These are phyloP conservation scores for Melaleuca quinquenervia DNA, from an alignment of 345 rosid species.

Conservation along the genomic window DNA sequence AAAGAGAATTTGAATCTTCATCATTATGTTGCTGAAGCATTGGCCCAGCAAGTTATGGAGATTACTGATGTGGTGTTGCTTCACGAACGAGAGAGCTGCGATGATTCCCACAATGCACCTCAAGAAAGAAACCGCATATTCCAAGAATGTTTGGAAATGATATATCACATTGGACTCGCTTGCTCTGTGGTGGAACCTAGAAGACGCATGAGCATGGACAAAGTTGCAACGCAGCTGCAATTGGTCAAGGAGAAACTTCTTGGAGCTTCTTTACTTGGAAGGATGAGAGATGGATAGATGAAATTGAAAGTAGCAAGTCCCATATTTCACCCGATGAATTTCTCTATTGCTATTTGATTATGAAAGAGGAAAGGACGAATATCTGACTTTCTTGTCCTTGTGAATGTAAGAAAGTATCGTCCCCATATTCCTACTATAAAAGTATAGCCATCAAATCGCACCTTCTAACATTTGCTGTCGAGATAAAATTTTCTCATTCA, in stretches of 20 bases:
- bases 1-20: not conserved
- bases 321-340: not conserved
- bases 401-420: not conserved
- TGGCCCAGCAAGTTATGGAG: not conserved
- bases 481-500: no score
- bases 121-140: not conserved
- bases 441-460: not conserved
- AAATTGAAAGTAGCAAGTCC: not conserved
- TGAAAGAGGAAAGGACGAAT: not conserved
- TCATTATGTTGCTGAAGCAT: not conserved
- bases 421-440: not conserved
- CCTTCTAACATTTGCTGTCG: not conserved
- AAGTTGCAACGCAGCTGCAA: not conserved
- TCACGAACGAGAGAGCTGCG: not conserved
- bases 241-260: not conserved
- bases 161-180: not conserved
- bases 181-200: not conserved
- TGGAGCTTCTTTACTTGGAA: not conserved
- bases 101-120: not conserved
- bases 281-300: not conserved
- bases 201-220: not conserved
- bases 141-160: not conserved
- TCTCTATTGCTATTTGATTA: not conserved
- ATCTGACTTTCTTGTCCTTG: not conserved
- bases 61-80: not conserved